A percentile compares a stretch with the other conserved stretches of the same genome.
These are phyloP conservation scores for Neofusicoccum kwambonambiense DNA, from an alignment of 2,329 filamentous ascomycete genomes.

Conservation along the genomic window DNA sequence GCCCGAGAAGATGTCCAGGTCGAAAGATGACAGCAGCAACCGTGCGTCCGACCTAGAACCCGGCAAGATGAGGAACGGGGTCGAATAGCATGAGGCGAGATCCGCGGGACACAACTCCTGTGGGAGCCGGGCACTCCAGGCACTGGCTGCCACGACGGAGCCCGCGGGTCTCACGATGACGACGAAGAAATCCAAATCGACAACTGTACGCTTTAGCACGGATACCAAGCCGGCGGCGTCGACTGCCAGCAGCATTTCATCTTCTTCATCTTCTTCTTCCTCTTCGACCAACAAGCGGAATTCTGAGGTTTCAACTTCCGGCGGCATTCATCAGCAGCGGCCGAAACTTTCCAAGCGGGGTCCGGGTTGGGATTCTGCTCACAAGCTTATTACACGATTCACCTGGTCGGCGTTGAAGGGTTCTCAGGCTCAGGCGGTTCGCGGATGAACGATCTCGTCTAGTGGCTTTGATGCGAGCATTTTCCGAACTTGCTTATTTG, in stretches of 20 bases:
- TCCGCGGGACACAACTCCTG: slow-evolving; percentile 43
- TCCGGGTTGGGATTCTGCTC: slow-evolving; percentile 19
- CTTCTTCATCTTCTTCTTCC: slow-evolving; percentile 14
- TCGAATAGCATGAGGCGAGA: slow-evolving; percentile 69
- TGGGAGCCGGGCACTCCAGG: slow-evolving; percentile 14
- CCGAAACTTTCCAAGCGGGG: slow-evolving; percentile 17
- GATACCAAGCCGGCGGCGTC: slow-evolving; percentile 12
- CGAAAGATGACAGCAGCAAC: slow-evolving; percentile 71
- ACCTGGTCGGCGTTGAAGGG: slow-evolving; percentile 20
- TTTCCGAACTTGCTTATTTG: slow-evolving; percentile 12
- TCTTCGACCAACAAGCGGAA: slow-evolving; percentile 9
- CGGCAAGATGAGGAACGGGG: slow-evolving; percentile 95
- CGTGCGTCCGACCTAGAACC: slow-evolving; percentile 66
- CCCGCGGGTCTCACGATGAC: slow-evolving; percentile 18
- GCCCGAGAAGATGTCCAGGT: slow-evolving; percentile 76
- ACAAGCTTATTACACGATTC: slow-evolving; percentile 20
- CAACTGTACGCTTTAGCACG: slow-evolving; percentile 15
- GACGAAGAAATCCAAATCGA: slow-evolving; percentile 6
- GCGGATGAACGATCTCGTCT: slow-evolving; percentile 13
- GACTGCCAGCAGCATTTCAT: slow-evolving; percentile 9
- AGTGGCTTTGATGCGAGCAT: background rate
- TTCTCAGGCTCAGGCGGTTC: slow-evolving; percentile 19
- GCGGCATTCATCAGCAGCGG: background rate
- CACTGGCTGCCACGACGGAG: slow-evolving; percentile 7
- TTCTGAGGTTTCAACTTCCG: slow-evolving; percentile 7